These are phyloP conservation scores for Ceratocystis diversiconidia DNA, from an alignment of 2,329 filamentous ascomycete genomes.

Conservation along the genomic window DNA sequence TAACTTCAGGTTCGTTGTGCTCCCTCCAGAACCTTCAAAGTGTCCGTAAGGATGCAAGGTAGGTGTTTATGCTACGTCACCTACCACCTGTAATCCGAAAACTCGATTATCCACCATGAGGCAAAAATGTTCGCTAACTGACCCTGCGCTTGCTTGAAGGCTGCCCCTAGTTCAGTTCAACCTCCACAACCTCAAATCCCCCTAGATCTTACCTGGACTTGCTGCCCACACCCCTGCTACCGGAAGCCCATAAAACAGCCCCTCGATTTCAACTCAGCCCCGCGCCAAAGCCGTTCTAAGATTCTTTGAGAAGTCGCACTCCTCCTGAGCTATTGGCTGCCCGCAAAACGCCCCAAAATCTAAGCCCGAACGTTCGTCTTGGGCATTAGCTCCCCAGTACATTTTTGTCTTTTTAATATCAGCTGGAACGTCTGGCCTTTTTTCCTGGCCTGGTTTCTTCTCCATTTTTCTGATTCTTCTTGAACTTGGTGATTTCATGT, in stretches of 20 bases:
- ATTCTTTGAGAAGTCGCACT: not conserved
- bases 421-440: slow-evolving; percentile 8
- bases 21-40: not conserved
- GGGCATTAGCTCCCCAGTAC: slow-evolving; percentile 14
- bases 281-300: slow-evolving; percentile 15
- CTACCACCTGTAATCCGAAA: not conserved
- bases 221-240: slow-evolving; percentile 2
- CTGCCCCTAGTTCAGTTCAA: not conserved
- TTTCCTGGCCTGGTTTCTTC: not conserved
- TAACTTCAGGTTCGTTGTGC: not conserved
- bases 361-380: slow-evolving; percentile 6
- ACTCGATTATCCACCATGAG: not conserved
- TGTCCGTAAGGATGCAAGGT: not conserved
- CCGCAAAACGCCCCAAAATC: not conserved
- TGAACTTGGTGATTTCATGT: not conserved
- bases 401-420: slow-evolving; percentile 12
- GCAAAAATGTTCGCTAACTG: not conserved
- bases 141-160: slow-evolving; percentile 5
- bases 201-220: not conserved
- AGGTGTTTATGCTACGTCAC: slow-evolving; percentile 4
- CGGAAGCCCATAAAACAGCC: slow-evolving; percentile 15
- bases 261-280: slow-evolving; percentile 18
- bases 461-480: slow-evolving; percentile 1
- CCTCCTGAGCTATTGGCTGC: slow-evolving; percentile 8
- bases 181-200: not conserved